Evolutionary conservation across 164 flowering plant genomes (phyloP).

Genomic region (Liriodendron chinense): DNA sequence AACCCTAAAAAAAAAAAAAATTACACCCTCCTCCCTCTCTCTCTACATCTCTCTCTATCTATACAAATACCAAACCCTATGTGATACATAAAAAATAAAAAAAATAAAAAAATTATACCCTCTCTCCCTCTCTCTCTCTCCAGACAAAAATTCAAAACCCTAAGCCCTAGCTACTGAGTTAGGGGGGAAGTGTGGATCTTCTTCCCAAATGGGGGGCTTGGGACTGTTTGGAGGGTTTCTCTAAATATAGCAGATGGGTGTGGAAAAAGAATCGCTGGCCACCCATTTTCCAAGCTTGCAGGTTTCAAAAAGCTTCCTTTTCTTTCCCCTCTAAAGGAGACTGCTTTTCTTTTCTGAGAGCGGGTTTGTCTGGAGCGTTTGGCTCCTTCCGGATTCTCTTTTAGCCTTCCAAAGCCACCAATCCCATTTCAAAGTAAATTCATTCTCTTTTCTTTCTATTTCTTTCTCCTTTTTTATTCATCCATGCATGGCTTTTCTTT

Average conservation of each 20-base stretch:
- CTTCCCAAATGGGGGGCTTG: neutral
- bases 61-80: neutral
- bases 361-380: slow-evolving; percentile 14
- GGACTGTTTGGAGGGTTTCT: neutral
- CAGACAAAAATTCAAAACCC: neutral
- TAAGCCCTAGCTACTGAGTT: neutral
- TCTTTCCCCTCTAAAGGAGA: slow-evolving; percentile 5
- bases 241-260: slow-evolving; percentile 1
- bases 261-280: slow-evolving; percentile 10
- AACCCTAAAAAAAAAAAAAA: neutral
- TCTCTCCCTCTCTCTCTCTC: neutral
- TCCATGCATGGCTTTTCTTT: neutral
- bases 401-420: slow-evolving; percentile 18
- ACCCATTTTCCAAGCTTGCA: slow-evolving; percentile 14
- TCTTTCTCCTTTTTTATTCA: neutral
- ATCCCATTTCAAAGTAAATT: neutral
- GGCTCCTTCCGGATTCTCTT: slow-evolving; percentile 16
- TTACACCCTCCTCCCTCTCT: neutral
- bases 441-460: neutral
- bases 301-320: slow-evolving; percentile 13
- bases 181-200: neutral
- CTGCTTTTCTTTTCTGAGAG: slow-evolving; percentile 12
- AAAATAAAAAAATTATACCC: neutral
- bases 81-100: neutral
- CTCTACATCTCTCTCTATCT: neutral